Conservation (phyloP, 768 basidiomycete genomes). For the Pleurotus ostreatus region DNA sequence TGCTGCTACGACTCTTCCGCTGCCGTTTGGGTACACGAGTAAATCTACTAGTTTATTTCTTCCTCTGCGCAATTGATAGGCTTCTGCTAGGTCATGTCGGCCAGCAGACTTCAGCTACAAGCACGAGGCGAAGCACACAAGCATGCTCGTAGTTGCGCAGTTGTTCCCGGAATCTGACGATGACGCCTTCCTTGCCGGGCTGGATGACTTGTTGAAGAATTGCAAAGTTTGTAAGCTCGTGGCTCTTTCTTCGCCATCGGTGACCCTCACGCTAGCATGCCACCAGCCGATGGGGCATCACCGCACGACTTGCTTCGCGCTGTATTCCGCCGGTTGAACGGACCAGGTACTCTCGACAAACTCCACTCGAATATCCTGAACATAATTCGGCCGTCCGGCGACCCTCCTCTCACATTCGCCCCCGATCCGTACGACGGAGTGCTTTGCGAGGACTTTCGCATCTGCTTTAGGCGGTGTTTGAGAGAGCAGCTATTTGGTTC, state of each 20-base stretch:
- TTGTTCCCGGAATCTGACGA: constrained; percentile 44
- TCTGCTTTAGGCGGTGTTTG: constrained; percentile 48
- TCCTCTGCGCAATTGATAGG: not conserved
- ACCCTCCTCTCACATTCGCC: constrained; percentile 10
- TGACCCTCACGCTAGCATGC: not conserved
- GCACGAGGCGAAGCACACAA: constrained; percentile 64
- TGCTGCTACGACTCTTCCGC: constrained; percentile 54
- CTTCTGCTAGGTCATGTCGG: constrained; percentile 41
- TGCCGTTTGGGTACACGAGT: constrained; percentile 76
- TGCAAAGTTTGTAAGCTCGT: constrained; percentile 28
- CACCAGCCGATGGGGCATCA: constrained; percentile 35
- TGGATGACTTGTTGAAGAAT: constrained; percentile 24
- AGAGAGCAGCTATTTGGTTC: constrained; percentile 59
- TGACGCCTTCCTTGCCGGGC: constrained; percentile 28
- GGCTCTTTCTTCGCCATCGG: not conserved
- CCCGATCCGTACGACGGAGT: constrained; percentile 19
- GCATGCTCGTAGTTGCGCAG: constrained; percentile 51
- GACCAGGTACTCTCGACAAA: constrained; percentile 28
- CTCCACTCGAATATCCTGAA: constrained; percentile 43
- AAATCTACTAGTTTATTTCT: constrained; percentile 19
- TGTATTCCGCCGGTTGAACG: constrained; percentile 40
- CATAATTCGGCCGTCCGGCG: constrained; percentile 29
- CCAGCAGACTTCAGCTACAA: constrained; percentile 81
- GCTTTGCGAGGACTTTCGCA: constrained; percentile 32
- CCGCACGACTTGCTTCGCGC: constrained; percentile 52